Percentiles rank a stretch among this genome's conserved stretches.
phyloP scores from a whole-genome alignment of 805 yeast species.

The Candida schatavii region DNA sequence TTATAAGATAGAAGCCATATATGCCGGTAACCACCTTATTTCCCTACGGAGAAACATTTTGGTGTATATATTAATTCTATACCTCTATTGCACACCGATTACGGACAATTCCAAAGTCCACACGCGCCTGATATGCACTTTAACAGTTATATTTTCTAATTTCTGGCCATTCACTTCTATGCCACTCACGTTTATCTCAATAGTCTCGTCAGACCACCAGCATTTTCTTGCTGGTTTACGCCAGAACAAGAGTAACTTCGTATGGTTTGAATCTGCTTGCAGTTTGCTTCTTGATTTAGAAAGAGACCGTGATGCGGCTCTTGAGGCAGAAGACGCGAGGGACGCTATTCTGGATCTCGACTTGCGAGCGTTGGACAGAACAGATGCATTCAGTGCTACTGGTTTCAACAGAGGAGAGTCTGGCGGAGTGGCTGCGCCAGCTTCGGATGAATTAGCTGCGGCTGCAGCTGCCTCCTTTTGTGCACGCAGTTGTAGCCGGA shows the following conservation, averaged over 20 bases:
- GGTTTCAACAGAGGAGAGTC: constrained; percentile 43
- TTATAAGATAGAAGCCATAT: too few relatives aligned
- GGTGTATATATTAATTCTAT: too few relatives aligned
- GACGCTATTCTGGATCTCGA: constrained; percentile 56
- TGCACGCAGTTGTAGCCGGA: constrained; percentile 42
- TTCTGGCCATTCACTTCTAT: constrained; percentile 11
- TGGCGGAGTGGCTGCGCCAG: constrained; percentile 30
- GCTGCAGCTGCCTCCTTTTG: neutral
- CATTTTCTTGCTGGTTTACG: constrained; percentile 97
- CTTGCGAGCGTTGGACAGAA: constrained; percentile 36
- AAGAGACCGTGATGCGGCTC: constrained; percentile 58
- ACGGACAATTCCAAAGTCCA: constrained; percentile 96
- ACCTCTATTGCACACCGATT: constrained; percentile 72
- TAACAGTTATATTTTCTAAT: constrained; percentile 41
- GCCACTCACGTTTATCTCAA: constrained; percentile 41
- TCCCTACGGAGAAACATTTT: too few relatives aligned
- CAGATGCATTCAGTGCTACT: constrained; percentile 40
- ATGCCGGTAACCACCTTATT: too few relatives aligned
- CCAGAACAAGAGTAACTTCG: constrained; percentile 86
- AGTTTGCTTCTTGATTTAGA: constrained; percentile 43
- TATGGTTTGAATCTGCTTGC: constrained; percentile 39
- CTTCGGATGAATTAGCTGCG: constrained; percentile 11
- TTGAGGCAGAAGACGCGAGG: constrained; percentile 53
- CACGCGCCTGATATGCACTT: constrained; percentile 85
- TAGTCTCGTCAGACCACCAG: constrained; percentile 84